Conservation (phyloP, 1,139 yeast species). For the Magnusiomyces tetraspermus region DNA sequence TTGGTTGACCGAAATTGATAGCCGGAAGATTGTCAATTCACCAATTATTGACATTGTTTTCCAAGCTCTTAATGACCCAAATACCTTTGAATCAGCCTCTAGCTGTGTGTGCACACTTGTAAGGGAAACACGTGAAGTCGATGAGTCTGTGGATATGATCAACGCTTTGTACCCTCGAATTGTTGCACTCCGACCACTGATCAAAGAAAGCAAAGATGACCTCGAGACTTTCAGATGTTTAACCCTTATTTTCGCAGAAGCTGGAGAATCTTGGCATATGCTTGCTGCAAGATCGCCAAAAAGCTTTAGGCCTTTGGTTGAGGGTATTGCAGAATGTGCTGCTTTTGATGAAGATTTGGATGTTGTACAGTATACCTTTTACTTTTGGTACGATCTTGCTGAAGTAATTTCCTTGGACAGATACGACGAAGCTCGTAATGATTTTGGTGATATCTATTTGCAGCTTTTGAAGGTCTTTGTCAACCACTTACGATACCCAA, state of each 20-base stretch:
- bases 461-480: conserved; percentile 61
- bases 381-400: conserved; percentile 81
- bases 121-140: conserved; percentile 69
- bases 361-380: conserved; percentile 80
- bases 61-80: conserved; percentile 52
- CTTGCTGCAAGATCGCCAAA: conserved; percentile 66
- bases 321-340: conserved; percentile 55
- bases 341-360: conserved; percentile 71
- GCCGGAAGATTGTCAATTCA: conserved; percentile 53
- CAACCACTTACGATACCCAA: conserved; percentile 68
- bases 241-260: conserved; percentile 75
- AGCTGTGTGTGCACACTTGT: conserved; percentile 77
- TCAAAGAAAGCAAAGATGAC: conserved; percentile 46
- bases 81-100: conserved; percentile 74
- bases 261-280: conserved; percentile 95
- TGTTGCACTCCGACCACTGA: conserved; percentile 46
- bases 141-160: conserved; percentile 43
- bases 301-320: conserved; percentile 67
- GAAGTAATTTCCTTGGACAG: conserved; percentile 59
- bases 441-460: conserved; percentile 51
- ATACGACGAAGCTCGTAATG: conserved; percentile 50
- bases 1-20: conserved; percentile 82
- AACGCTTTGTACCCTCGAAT: conserved; percentile 61
- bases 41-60: conserved; percentile 61
- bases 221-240: conserved; percentile 62